Evolutionary conservation across 176 grass and related monocot genomes (phyloP), one percentile per base, ranked within the genome.

Genomic region (Canna indica): DNA sequence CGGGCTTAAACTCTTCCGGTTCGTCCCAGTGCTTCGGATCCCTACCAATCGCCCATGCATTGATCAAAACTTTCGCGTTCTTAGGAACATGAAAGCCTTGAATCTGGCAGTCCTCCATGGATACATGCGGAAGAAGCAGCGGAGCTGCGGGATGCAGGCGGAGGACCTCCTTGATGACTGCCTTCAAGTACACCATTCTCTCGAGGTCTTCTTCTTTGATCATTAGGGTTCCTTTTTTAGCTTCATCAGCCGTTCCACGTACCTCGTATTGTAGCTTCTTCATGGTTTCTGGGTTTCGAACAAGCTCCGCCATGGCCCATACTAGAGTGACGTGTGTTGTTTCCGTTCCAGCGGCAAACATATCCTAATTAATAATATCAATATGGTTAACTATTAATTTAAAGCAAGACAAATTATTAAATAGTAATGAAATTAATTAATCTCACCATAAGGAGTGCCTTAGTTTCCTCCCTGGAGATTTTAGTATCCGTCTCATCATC

Each of bases 11-110:
- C 11, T 59, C 50, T 3, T 60, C 53, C 2, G 53, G 18, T 28
- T 53, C 54, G 4, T 73, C 34, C 70, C 70, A 73, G 34, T 16
- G 10, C 1, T 25, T 58, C 2, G 70, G 50, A 17, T 73, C 71
- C 29, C 52, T 60, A 28, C 34, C 13, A n/a, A 73, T 59, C 2
- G 71, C 71, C 71, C 53, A 73, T 1, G 50, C 53, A 24, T 73
- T 73, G 29, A 73, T 24, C 14, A 73, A 8, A 0, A 41, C 15
- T 14, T 34, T 73, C 3, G 35, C 59, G 1, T 27, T 59, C 54
- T 60, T 42, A 18, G 52, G 71, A 22, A 73, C 59, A 31, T 28
- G 52, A 10, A 59, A 59, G 22, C 71, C 71, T 7, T 11, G 15
- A 1, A 73, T 26, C 2, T 41, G 11, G 50, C 35, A 58, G 35